phyloP scores from a whole-genome alignment of 768 basidiomycete genomes.

The Cytidiella melzeri region DNA sequence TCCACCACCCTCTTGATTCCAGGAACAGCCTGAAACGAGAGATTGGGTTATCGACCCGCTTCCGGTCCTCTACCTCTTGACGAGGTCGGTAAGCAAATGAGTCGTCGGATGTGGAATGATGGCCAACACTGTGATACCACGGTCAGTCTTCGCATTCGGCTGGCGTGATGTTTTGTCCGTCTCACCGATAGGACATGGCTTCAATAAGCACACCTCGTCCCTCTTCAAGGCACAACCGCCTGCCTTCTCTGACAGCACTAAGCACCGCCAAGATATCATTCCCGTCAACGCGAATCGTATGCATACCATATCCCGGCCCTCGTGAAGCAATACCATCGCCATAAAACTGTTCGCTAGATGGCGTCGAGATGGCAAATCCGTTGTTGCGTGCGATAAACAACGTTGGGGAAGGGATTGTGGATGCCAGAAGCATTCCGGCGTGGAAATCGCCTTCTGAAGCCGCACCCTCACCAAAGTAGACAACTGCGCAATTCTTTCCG shows the following conservation, averaged over 20 bases:
- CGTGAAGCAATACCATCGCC: constrained; percentile 92
- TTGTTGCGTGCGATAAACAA: constrained; percentile 77
- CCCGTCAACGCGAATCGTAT: constrained; percentile 89
- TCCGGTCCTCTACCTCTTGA: constrained; percentile 87
- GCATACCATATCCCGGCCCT: constrained; percentile 88
- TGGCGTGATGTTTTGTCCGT: background rate
- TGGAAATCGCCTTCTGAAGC: constrained; percentile 96
- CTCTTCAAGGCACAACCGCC: constrained; percentile 65
- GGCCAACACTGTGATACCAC: constrained; percentile 57
- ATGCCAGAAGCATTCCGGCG: constrained; percentile 78
- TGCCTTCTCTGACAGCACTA: constrained; percentile 63
- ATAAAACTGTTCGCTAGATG: constrained; percentile 80
- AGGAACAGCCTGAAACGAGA: constrained; percentile 80
- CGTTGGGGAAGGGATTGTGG: constrained; percentile 68
- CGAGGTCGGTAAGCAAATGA: constrained; percentile 89
- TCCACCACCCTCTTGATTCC: constrained; percentile 84
- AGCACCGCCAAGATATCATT: constrained; percentile 88
- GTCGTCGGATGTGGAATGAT: constrained; percentile 94
- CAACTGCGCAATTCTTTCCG: constrained; percentile 71
- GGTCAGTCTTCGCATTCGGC: background rate
- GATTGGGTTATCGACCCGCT: constrained; percentile 87
- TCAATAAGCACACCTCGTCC: constrained; percentile 81
- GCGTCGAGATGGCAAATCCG: constrained; percentile 94
- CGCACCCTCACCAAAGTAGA: constrained; percentile 92
- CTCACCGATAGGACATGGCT: constrained; percentile 83